phyloP scores from a whole-genome alignment of 2,329 filamentous ascomycete genomes.

The Dothistroma pini region DNA sequence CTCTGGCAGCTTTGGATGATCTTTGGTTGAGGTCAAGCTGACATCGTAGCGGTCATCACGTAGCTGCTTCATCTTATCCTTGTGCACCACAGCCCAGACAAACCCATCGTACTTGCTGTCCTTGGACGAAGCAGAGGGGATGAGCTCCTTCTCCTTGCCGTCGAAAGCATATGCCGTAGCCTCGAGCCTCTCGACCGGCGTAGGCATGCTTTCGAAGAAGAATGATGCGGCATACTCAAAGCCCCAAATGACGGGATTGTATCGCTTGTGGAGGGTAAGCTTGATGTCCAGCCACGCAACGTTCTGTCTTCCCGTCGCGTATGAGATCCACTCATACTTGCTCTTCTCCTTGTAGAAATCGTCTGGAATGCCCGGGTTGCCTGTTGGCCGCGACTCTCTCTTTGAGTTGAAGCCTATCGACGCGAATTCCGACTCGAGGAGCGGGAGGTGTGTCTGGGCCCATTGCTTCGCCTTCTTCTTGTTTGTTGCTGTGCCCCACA shows the following conservation, averaged over 20 bases:
- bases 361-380: constrained; percentile 46
- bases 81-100: constrained; percentile 93
- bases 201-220: constrained; percentile 71
- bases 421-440: constrained; percentile 78
- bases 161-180: constrained; percentile 84
- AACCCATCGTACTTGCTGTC: constrained; percentile 77
- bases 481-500: constrained; percentile 78
- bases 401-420: constrained; percentile 72
- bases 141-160: constrained; percentile 77
- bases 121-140: constrained; percentile 57
- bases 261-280: constrained; percentile 76
- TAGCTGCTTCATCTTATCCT: constrained; percentile 84
- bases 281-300: constrained; percentile 85
- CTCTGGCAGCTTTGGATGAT: constrained; percentile 79
- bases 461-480: constrained; percentile 74
- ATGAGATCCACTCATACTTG: constrained; percentile 78
- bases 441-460: constrained; percentile 68
- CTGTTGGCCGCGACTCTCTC: constrained; percentile 38
- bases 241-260: constrained; percentile 69
- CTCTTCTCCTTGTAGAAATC: constrained; percentile 78
- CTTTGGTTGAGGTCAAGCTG: constrained; percentile 88
- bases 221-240: constrained; percentile 68
- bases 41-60: constrained; percentile 93
- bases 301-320: constrained; percentile 89
- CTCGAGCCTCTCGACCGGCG: constrained; percentile 70